These are phyloP conservation scores for Clausena lansium DNA, from an alignment of 345 rosid species.

Conservation along the genomic window DNA sequence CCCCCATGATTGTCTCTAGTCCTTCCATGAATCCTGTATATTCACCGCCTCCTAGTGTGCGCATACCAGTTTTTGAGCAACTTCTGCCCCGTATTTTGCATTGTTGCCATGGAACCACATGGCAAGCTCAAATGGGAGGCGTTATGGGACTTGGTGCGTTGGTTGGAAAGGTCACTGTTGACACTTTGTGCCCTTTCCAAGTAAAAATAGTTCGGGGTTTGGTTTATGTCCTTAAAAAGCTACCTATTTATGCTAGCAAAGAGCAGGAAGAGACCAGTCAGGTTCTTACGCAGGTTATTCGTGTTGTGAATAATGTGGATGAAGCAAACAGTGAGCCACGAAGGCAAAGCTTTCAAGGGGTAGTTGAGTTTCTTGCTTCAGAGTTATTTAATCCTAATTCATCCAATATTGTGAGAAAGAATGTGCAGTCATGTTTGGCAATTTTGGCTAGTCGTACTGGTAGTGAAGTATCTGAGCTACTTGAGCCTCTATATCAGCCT, in stretches of 20 bases:
- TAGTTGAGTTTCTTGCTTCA: constrained; percentile 87
- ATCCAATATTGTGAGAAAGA: constrained; percentile 83
- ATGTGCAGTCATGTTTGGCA: constrained; percentile 93
- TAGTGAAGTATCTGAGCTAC: constrained; percentile 96
- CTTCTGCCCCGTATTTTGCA: constrained; percentile 95
- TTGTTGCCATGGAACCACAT: constrained; percentile 94
- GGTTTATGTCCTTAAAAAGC: constrained; percentile 88
- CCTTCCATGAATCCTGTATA: constrained; percentile 99
- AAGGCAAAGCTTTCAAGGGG: constrained; percentile 90
- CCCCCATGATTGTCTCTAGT: constrained; percentile 97
- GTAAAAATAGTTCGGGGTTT: constrained; percentile 82
- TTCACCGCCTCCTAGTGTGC: constrained; percentile 91
- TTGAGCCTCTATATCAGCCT: constrained; percentile 82
- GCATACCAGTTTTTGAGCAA: constrained; percentile 93
- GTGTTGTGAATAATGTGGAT: constrained; percentile 94
- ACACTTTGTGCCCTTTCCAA: constrained; percentile 84
- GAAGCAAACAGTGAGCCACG: constrained; percentile 95
- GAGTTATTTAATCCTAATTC: constrained; percentile 92
- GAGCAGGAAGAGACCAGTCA: constrained; percentile 99
- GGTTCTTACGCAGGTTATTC: constrained; percentile 96
- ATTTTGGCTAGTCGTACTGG: constrained; percentile 98
- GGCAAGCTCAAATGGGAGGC: constrained; percentile 99
- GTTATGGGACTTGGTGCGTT: constrained; percentile 97
- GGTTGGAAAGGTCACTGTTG: constrained; percentile 98
- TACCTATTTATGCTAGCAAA: constrained; percentile 87